A percentile compares a stretch with the other conserved stretches of the same genome.
Evolutionary conservation across 2,329 filamentous ascomycete species (phyloP).

Genomic region (Incumbomyces delicatus): DNA sequence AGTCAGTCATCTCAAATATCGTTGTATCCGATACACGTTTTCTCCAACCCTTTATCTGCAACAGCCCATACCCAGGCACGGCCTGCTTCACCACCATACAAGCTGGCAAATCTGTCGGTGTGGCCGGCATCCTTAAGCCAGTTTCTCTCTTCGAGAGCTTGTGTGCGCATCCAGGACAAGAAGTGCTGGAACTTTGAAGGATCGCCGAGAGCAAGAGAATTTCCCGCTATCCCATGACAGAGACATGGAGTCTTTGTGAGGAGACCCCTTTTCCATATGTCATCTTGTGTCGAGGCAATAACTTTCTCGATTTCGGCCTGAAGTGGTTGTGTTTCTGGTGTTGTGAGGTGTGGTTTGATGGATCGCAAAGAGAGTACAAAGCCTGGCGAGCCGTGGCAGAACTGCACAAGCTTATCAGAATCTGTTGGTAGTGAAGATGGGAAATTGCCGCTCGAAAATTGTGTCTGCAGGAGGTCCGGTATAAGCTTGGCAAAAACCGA

Average conservation of each 20-base stretch:
- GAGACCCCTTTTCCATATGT: slow-evolving; percentile 48
- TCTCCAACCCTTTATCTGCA: slow-evolving; percentile 13
- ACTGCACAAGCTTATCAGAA: slow-evolving; percentile 44
- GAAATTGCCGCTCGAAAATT: slow-evolving; percentile 55
- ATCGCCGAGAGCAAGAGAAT: slow-evolving; percentile 41
- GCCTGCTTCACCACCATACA: slow-evolving; percentile 43
- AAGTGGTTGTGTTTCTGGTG: slow-evolving; percentile 1
- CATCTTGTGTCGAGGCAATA: slow-evolving; percentile 30
- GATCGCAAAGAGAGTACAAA: slow-evolving; percentile 50
- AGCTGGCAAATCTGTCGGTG: slow-evolving; percentile 39
- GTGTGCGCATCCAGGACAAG: slow-evolving; percentile 11
- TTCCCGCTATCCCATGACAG: slow-evolving; percentile 57
- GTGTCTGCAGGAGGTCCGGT: slow-evolving; percentile 47
- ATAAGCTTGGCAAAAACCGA: slow-evolving; percentile 45
- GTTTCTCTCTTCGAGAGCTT: slow-evolving; percentile 11
- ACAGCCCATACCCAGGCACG: slow-evolving; percentile 38
- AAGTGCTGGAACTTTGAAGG: slow-evolving; percentile 13
- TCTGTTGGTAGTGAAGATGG: slow-evolving; percentile 36
- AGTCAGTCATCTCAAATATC: slow-evolving; percentile 13
- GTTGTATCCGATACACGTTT: slow-evolving; percentile 18
- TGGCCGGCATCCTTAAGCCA: slow-evolving; percentile 32
- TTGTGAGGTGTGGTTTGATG: slow-evolving; percentile 44
- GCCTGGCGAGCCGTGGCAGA: slow-evolving; percentile 59
- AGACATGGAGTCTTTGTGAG: slow-evolving; percentile 56
- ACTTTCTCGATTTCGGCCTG: slow-evolving; percentile 12